phyloP scores from a whole-genome alignment of 2,329 filamentous ascomycete genomes.

The Neopestalotiopsis clavispora region DNA sequence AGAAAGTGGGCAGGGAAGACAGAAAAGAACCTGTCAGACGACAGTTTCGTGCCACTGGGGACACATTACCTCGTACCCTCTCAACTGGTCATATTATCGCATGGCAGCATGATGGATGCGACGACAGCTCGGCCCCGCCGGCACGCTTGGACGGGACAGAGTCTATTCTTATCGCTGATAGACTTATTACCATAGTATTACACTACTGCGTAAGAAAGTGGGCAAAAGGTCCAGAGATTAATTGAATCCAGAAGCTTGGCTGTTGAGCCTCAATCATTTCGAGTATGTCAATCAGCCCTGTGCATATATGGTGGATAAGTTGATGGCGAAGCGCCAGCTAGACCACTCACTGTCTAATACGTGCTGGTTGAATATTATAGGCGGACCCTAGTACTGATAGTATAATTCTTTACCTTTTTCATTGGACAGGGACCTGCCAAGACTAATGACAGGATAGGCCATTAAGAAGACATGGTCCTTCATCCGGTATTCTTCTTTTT shows the following conservation, averaged over 20 bases:
- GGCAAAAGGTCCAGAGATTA: not conserved
- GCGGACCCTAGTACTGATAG: not conserved
- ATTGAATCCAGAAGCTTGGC: not conserved
- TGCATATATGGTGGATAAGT: not conserved
- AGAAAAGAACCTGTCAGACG: not conserved
- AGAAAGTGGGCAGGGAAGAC: not conserved
- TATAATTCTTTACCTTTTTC: not conserved
- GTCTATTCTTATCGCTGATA: conserved; percentile 1
- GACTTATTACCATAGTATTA: not conserved
- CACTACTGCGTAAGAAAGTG: not conserved
- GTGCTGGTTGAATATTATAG: not conserved
- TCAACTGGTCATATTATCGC: not conserved
- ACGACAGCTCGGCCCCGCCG: not conserved
- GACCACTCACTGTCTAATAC: not conserved
- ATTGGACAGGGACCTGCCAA: not conserved
- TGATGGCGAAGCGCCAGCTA: not conserved
- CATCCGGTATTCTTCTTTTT: not conserved
- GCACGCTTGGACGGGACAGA: not conserved
- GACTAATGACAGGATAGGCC: not conserved
- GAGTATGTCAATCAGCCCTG: not conserved
- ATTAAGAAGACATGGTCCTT: not conserved
- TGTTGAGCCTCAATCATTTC: not conserved
- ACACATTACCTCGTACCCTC: not conserved
- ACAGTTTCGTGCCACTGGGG: conserved; percentile 10
- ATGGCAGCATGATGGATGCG: not conserved